phyloP scores from a whole-genome alignment of 306 rosid genomes.

The Rosa rugosa region DNA sequence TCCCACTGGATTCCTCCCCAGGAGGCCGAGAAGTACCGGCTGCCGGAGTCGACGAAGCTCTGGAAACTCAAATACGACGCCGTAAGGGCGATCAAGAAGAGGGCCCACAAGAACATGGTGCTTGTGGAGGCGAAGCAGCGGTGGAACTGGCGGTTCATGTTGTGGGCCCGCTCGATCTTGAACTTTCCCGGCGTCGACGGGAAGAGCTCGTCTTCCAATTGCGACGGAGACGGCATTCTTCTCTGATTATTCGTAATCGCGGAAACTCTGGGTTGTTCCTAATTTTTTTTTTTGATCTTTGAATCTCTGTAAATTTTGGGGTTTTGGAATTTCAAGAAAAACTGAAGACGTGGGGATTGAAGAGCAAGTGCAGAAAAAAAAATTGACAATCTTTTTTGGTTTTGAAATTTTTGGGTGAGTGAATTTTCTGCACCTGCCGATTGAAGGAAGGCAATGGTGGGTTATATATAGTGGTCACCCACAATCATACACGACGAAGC shows the following conservation, averaged over 20 bases:
- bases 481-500: conserved; percentile 32
- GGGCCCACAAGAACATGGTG: conserved; percentile 89
- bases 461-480: conserved; percentile 49
- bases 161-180: conserved; percentile 67
- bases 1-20: conserved; percentile 98
- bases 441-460: not conserved
- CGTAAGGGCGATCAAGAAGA: conserved; percentile 71
- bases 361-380: conserved; percentile 39
- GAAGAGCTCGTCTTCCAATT: conserved; percentile 59
- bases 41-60: conserved; percentile 65
- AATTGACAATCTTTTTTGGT: not conserved
- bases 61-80: conserved; percentile 80
- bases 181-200: conserved; percentile 89
- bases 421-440: conserved; percentile 47
- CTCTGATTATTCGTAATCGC: not conserved
- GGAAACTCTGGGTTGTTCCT: not conserved
- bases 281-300: not conserved
- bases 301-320: not conserved
- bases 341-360: not conserved
- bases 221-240: conserved; percentile 45
- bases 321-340: not conserved
- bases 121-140: conserved; percentile 85
- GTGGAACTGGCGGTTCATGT: conserved; percentile 67
- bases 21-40: conserved; percentile 64
- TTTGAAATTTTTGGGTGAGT: not conserved